Percentiles rank a stretch among this genome's conserved stretches.
These are phyloP conservation scores for Penicillium sp. DNA, from an alignment of 2,329 filamentous ascomycete genomes.

Conservation along the genomic window DNA sequence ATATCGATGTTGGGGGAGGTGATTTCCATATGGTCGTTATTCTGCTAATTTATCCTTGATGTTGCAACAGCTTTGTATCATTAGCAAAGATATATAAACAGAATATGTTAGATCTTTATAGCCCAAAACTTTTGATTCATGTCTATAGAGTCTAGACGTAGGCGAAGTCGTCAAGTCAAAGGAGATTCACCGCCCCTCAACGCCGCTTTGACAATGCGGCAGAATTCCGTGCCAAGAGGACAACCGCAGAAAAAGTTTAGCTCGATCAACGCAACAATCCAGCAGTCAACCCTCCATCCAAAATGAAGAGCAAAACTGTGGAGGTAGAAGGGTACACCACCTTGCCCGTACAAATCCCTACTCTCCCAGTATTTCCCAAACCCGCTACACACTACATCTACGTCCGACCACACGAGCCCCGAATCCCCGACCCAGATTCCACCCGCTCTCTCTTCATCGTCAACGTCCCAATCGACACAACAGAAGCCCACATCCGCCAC, in stretches of 20 bases:
- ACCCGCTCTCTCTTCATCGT: constrained; percentile 82
- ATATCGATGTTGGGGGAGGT: background rate
- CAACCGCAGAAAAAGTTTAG: constrained; percentile 21
- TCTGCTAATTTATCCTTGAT: background rate
- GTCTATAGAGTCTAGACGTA: too few species aligned
- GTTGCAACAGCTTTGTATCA: background rate
- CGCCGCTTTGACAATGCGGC: constrained; percentile 17
- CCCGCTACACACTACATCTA: constrained; percentile 77
- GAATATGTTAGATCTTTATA: background rate
- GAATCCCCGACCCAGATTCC: constrained; percentile 68
- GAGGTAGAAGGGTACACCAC: constrained; percentile 61
- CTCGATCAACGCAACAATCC: constrained; percentile 8
- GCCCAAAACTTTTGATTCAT: background rate
- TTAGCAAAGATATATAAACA: background rate
- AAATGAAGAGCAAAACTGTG: constrained; percentile 38
- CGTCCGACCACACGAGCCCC: constrained; percentile 76
- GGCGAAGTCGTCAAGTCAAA: constrained; percentile 4
- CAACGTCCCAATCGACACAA: constrained; percentile 82
- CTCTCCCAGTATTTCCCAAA: constrained; percentile 59
- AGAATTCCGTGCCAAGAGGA: constrained; percentile 21
- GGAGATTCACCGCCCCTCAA: constrained; percentile 14
- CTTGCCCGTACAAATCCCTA: constrained; percentile 64
- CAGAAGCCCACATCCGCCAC: constrained; percentile 68
- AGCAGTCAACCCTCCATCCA: constrained; percentile 15
- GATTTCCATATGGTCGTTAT: background rate